These are phyloP conservation scores for Metarhizium guizhouense DNA, from an alignment of 2,329 filamentous ascomycete species.

Conservation along the genomic window DNA sequence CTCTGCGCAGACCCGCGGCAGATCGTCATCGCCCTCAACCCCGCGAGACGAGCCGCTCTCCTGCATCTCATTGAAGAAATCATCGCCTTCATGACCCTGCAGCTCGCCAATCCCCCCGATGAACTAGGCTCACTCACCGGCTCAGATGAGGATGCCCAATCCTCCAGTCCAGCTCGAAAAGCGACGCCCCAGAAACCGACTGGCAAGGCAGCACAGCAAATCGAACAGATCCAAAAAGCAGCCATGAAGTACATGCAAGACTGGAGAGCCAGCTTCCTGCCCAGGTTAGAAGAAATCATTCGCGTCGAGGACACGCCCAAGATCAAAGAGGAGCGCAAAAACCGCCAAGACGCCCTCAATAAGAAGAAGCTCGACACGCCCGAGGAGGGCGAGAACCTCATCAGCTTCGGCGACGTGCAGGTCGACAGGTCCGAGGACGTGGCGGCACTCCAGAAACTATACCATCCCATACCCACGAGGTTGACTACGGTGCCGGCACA, in stretches of 20 bases:
- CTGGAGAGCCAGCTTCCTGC: slow-evolving; percentile 67
- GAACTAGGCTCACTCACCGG: slow-evolving; percentile 21
- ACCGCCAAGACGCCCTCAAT: slow-evolving; percentile 33
- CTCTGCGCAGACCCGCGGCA: slow-evolving; percentile 45
- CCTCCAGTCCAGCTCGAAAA: slow-evolving; percentile 5
- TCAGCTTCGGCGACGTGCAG: slow-evolving; percentile 29
- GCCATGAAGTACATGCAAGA: slow-evolving; percentile 63
- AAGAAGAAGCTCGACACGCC: slow-evolving; percentile 25
- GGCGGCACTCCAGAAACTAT: slow-evolving; percentile 38
- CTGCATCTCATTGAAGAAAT: slow-evolving; percentile 42
- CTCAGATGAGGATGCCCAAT: slow-evolving; percentile 7
- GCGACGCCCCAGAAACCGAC: background rate
- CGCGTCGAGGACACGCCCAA: slow-evolving; percentile 39
- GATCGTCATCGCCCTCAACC: slow-evolving; percentile 45
- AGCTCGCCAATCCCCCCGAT: slow-evolving; percentile 32
- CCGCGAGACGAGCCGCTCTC: slow-evolving; percentile 40
- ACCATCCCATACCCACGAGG: slow-evolving; percentile 43
- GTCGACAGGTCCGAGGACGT: slow-evolving; percentile 29
- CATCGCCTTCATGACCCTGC: slow-evolving; percentile 42
- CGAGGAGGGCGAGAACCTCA: slow-evolving; percentile 28
- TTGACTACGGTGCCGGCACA: slow-evolving; percentile 46
- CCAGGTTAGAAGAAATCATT: slow-evolving; percentile 60
- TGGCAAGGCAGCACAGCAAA: slow-evolving; percentile 16
- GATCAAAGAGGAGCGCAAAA: slow-evolving; percentile 36
- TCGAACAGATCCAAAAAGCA: slow-evolving; percentile 32